Base-by-base conservation (phyloP, 208 protist species). In the Novymonas esmeraldas region DNA sequence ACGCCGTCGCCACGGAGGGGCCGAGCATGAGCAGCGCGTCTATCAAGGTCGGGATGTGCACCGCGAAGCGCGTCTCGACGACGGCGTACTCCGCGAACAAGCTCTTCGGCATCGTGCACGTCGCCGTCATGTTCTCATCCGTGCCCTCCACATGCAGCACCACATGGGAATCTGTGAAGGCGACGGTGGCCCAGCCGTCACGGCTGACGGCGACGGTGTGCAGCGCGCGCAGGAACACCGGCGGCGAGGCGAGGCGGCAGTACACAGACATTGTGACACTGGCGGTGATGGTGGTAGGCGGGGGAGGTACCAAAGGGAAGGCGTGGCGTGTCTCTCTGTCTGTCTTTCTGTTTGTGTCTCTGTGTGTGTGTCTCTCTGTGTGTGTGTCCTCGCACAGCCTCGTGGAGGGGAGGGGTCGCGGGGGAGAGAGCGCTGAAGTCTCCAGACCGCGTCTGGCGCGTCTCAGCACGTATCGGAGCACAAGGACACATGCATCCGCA, bases 1-100 rank as follows among this genome's bases (percentile, higher is more conserved):
- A 48, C 24, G 42, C n/a, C 0, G 66, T 64, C 16, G 57, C 33
- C 7, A 85, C 66, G 4, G 66, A 59, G 14, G 64, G 67, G n/a
- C 87, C 89, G 9, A 84, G 73, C 54, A 95, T 64, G 38, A 90
- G 71, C 38, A 95, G 54, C 26, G 90, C 82, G 33, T 91, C 84
- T 5, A 90, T 59, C n/a, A 95, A 61, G 13, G 83, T 85, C 1
- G 69, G 73, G 14, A 95, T 64, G 60, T 94, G 87, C 29, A 93
- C 66, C 10, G 69, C 57, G 38, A 94, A 84, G 42, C 80, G 73
- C 38, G 73, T 49, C n/a, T 76, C 79, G 10, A 80, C 75, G 11
- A 90, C 83, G 0, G 81, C 76, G 75, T 94, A 95, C 44, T 95
- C 85, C 13, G 73, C 73, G 50, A 95, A 95, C 16, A 95, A n/a